Conservation (phyloP, 2,329 filamentous ascomycete genomes). For the Fusarium transvaalense region DNA sequence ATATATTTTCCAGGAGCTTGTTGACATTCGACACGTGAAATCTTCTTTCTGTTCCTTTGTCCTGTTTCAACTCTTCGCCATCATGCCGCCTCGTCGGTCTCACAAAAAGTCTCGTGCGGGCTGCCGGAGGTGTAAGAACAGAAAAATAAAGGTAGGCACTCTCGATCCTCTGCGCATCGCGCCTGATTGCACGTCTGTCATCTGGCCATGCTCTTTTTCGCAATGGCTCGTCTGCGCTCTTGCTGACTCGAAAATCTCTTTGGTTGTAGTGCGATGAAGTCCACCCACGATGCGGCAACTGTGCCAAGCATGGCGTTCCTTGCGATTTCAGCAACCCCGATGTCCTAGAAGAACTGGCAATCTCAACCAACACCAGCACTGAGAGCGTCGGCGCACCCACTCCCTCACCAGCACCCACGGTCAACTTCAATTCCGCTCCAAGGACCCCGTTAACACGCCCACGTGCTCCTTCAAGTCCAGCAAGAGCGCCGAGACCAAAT, state of each 20-base stretch:
- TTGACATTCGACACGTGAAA: conserved; percentile 42
- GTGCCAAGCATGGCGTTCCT: conserved; percentile 73
- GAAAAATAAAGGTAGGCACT: conserved; percentile 74
- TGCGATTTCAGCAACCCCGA: conserved; percentile 73
- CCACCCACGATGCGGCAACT: conserved; percentile 75
- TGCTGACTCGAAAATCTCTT: conserved; percentile 29
- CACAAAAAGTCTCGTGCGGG: conserved; percentile 79
- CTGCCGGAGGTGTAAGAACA: conserved; percentile 73
- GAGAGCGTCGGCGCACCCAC: conserved; percentile 45
- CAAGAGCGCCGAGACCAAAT: conserved; percentile 41
- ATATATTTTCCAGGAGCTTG: conserved; percentile 40
- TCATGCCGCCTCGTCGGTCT: conserved; percentile 74
- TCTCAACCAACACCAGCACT: conserved; percentile 53
- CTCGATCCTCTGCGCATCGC: conserved; percentile 20
- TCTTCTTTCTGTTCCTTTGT: conserved; percentile 4
- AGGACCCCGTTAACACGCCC: conserved; percentile 45
- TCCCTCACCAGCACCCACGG: conserved; percentile 40
- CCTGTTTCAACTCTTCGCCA: conserved; percentile 21
- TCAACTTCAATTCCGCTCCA: conserved; percentile 40
- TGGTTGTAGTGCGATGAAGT: conserved; percentile 71
- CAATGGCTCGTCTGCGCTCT: conserved; percentile 11
- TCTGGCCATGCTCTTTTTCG: conserved; percentile 1
- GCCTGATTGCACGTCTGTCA: conserved; percentile 7
- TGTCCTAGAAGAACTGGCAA: conserved; percentile 59
- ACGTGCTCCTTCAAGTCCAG: conserved; percentile 39